A percentile compares a stretch with the other conserved stretches of the same genome.
phyloP scores from a whole-genome alignment of 1,139 yeast species.

The Suhomyces choctaworum region DNA sequence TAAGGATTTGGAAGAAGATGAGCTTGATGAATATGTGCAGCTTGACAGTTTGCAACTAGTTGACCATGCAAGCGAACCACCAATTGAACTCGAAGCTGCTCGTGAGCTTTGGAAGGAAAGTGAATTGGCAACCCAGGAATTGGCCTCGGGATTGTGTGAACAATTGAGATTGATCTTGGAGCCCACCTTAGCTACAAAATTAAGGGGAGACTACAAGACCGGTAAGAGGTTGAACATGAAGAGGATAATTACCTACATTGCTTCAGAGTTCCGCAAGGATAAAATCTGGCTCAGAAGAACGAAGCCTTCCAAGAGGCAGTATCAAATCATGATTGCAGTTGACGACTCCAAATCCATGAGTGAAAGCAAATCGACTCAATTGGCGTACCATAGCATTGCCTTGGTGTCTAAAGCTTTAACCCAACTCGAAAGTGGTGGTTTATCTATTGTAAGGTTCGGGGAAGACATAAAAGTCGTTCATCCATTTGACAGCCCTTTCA shows the following conservation, averaged over 20 bases:
- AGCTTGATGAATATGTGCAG: conserved; percentile 31
- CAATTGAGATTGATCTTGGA: conserved; percentile 90
- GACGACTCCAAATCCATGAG: conserved; percentile 98
- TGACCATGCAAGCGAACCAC: conserved; percentile 33
- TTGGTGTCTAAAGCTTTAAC: conserved; percentile 92
- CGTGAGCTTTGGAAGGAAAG: conserved; percentile 78
- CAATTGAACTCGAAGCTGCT: conserved; percentile 63
- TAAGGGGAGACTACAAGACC: conserved; percentile 93
- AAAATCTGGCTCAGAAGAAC: conserved; percentile 98
- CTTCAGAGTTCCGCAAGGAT: conserved; percentile 95
- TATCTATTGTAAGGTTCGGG: conserved; percentile 90
- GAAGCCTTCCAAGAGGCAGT: conserved; percentile 94
- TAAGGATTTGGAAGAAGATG: conserved; percentile 27
- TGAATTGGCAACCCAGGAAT: conserved; percentile 80
- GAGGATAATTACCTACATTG: conserved; percentile 95
- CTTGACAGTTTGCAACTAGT: conserved; percentile 27
- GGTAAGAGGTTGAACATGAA: conserved; percentile 98
- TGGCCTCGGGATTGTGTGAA: conserved; percentile 87
- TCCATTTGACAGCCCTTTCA: conserved; percentile 83
- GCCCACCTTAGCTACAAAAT: conserved; percentile 92
- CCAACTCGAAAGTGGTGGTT: conserved; percentile 91
- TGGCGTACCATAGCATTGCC: conserved; percentile 94
- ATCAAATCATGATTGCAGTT: conserved; percentile 95
- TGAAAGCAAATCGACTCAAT: conserved; percentile 83
- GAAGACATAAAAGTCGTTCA: conserved; percentile 82